A percentile compares a stretch with the other conserved stretches of the same genome.
phyloP scores from a whole-genome alignment of 352 stramenopile genomes.

The Pythium sukuiense region DNA sequence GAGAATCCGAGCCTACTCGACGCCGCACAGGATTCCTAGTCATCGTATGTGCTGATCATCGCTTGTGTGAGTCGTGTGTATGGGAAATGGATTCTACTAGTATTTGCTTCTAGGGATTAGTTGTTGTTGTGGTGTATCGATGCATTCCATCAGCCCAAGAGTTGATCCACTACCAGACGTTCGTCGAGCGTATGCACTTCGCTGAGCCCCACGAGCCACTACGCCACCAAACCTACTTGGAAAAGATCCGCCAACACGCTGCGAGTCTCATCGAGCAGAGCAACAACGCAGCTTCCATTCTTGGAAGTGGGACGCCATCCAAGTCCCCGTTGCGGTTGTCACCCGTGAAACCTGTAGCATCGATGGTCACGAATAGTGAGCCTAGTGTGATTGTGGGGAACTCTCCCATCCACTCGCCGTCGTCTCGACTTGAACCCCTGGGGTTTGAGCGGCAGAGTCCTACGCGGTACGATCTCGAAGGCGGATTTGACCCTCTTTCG shows the following conservation, averaged over 20 bases:
- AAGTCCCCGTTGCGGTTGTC: neutral
- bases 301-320: neutral
- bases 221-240: constrained; percentile 51
- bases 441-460: neutral
- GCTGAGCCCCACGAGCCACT: constrained; percentile 21
- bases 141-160: constrained; percentile 29
- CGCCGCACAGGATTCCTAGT: too few species aligned
- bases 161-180: constrained; percentile 42
- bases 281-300: neutral
- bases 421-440: constrained; percentile 8
- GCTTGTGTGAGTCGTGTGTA: too few species aligned
- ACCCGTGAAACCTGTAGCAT: neutral
- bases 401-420: constrained; percentile 12
- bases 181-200: constrained; percentile 42
- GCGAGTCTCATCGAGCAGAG: neutral
- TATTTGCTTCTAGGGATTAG: too few species aligned
- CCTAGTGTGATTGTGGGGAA: constrained; percentile 21
- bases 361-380: constrained; percentile 19
- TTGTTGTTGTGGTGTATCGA: too few species aligned
- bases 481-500: constrained; percentile 34
- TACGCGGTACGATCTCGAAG: constrained; percentile 6
- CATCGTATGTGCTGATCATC: too few species aligned
- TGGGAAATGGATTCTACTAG: too few species aligned
- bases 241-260: constrained; percentile 40
- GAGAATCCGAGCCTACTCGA: too few species aligned